Percentiles rank a stretch among this genome's conserved stretches.
Evolutionary conservation across 352 stramenopile species (phyloP).

Genomic region (Globisporangium viniferum): DNA sequence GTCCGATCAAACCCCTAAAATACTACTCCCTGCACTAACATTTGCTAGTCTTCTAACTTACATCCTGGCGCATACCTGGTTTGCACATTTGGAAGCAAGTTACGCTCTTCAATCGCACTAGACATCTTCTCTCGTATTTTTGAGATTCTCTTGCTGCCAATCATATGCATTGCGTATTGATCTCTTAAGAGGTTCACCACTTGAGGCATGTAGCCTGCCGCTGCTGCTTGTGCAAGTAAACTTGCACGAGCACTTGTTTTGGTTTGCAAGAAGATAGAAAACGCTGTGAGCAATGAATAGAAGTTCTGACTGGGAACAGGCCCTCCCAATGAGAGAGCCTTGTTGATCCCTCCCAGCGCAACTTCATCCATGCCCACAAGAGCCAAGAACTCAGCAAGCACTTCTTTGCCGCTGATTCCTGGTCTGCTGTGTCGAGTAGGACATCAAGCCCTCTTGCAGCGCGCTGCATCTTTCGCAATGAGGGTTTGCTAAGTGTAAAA

Average conservation of each 20-base stretch:
- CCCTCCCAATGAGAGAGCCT: background rate
- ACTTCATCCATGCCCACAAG: background rate
- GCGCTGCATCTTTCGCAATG: background rate
- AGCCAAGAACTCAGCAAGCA: background rate
- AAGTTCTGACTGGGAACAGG: background rate
- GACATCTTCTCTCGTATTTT: constrained; percentile 28
- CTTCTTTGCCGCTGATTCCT: background rate
- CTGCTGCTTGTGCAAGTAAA: background rate
- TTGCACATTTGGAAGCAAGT: constrained; percentile 18
- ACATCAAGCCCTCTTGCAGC: background rate
- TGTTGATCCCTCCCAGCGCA: background rate
- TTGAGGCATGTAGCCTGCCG: constrained; percentile 1
- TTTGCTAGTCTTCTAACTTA: constrained; percentile 18
- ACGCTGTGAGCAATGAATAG: constrained; percentile 3
- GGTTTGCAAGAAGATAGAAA: constrained; percentile 1
- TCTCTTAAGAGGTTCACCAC: constrained; percentile 11
- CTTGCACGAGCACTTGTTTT: background rate
- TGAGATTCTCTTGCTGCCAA: constrained; percentile 10
- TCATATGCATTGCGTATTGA: constrained; percentile 3
- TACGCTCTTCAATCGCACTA: constrained; percentile 19
- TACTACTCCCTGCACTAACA: constrained; percentile 5
- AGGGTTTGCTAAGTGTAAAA: background rate
- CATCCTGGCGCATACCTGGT: constrained; percentile 20
- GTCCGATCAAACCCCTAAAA: background rate
- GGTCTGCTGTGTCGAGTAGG: background rate